phyloP scores from a whole-genome alignment of 768 basidiomycete species.

The Suillus subluteus region DNA sequence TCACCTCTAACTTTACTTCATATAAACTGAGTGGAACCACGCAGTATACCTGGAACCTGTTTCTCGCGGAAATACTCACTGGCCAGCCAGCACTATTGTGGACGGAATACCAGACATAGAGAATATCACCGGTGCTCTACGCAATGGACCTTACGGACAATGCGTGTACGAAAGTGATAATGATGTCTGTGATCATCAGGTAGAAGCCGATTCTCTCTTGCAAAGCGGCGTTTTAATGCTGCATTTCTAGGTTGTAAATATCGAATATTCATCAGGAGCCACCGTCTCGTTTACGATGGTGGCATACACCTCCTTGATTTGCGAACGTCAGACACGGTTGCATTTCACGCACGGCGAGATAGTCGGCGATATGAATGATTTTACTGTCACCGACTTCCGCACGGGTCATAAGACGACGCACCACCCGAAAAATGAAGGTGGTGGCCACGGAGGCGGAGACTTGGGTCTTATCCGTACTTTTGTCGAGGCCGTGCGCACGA shows the following conservation, averaged over 20 bases:
- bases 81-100: slow-evolving; percentile 72
- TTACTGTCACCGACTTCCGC: slow-evolving; percentile 79
- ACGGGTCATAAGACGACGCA: slow-evolving; percentile 47
- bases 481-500: slow-evolving; percentile 70
- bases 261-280: slow-evolving; percentile 80
- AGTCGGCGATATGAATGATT: slow-evolving; percentile 80
- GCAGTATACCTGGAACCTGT: slow-evolving; percentile 85
- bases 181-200: slow-evolving; percentile 89
- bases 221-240: slow-evolving; percentile 4
- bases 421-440: slow-evolving; percentile 58
- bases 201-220: slow-evolving; percentile 19
- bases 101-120: slow-evolving; percentile 89
- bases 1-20: slow-evolving; percentile 2
- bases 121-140: slow-evolving; percentile 76
- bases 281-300: slow-evolving; percentile 92
- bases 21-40: slow-evolving; percentile 11
- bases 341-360: slow-evolving; percentile 90
- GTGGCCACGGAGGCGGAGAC: slow-evolving; percentile 87
- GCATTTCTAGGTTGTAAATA: slow-evolving; percentile 67
- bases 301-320: slow-evolving; percentile 78
- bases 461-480: slow-evolving; percentile 75
- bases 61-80: slow-evolving; percentile 44
- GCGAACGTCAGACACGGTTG: slow-evolving; percentile 80
- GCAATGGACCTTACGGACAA: slow-evolving; percentile 69
- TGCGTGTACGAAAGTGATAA: slow-evolving; percentile 88